Percentiles rank a stretch among this genome's conserved stretches.
Conservation (phyloP, 1,284 basidiomycete species). For the Cryptococcus jaspeensis region DNA sequence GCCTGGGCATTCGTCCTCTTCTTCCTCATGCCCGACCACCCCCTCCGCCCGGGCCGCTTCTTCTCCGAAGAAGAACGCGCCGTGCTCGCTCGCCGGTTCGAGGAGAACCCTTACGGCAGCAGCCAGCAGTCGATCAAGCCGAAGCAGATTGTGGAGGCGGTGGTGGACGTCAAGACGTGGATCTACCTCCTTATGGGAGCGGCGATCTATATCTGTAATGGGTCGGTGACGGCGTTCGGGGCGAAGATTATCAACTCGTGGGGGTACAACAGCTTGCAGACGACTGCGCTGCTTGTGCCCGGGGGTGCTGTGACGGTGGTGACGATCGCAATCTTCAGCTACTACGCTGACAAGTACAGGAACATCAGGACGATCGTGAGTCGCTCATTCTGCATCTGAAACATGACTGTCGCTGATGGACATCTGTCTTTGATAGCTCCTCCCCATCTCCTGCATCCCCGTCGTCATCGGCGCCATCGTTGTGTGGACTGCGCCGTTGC, state of each 20-base stretch:
- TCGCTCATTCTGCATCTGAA: background rate
- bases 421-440: conserved; percentile 32
- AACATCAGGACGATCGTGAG: conserved; percentile 48
- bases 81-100: conserved; percentile 48
- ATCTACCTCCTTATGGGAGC: conserved; percentile 52
- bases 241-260: conserved; percentile 54
- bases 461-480: conserved; percentile 54
- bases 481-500: conserved; percentile 54
- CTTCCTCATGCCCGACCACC: conserved; percentile 53
- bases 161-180: conserved; percentile 54
- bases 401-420: background rate
- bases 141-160: conserved; percentile 52
- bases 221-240: conserved; percentile 54
- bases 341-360: conserved; percentile 46
- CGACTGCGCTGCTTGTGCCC: conserved; percentile 52
- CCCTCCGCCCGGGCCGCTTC: conserved; percentile 44
- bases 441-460: conserved; percentile 54
- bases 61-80: conserved; percentile 47
- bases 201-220: conserved; percentile 48
- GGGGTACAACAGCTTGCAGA: conserved; percentile 53
- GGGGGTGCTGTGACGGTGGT: conserved; percentile 53
- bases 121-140: conserved; percentile 44
- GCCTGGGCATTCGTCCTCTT: conserved; percentile 52
- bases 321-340: conserved; percentile 52
- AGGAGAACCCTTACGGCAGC: conserved; percentile 42